These are phyloP conservation scores for Corinectria fuckeliana DNA, from an alignment of 2,329 filamentous ascomycete species.

Conservation along the genomic window DNA sequence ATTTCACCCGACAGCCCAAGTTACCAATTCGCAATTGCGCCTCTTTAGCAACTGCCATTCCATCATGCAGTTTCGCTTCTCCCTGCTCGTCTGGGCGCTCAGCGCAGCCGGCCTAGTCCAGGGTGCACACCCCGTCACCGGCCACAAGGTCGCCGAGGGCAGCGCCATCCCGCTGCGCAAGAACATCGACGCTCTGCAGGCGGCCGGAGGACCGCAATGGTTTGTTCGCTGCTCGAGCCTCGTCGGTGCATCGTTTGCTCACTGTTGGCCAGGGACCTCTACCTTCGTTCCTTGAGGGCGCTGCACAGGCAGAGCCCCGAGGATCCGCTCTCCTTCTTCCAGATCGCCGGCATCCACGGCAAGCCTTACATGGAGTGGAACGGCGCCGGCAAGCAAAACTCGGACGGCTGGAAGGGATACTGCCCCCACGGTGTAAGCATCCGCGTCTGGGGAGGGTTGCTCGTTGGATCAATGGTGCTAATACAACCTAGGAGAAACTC, in stretches of 20 bases:
- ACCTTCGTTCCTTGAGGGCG: constrained; percentile 53
- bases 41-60: not conserved
- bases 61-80: not conserved
- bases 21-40: not conserved
- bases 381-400: constrained; percentile 42
- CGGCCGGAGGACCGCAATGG: constrained; percentile 12
- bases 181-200: constrained; percentile 15
- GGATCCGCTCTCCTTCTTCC: constrained; percentile 57
- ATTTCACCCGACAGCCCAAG: not conserved
- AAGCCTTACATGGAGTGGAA: constrained; percentile 52
- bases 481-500: constrained; percentile 49
- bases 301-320: constrained; percentile 50
- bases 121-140: constrained; percentile 71
- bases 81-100: not conserved
- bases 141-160: constrained; percentile 75
- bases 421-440: constrained; percentile 54
- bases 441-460: not conserved
- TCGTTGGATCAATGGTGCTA: not conserved
- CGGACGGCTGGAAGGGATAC: constrained; percentile 48
- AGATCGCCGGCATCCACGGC: constrained; percentile 54
- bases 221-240: not conserved
- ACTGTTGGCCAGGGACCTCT: constrained; percentile 51
- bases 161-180: constrained; percentile 1
- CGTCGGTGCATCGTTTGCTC: not conserved
- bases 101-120: not conserved